Evolutionary conservation across 2,329 filamentous ascomycete genomes (phyloP).

Genomic region (Neonectria ditissima): DNA sequence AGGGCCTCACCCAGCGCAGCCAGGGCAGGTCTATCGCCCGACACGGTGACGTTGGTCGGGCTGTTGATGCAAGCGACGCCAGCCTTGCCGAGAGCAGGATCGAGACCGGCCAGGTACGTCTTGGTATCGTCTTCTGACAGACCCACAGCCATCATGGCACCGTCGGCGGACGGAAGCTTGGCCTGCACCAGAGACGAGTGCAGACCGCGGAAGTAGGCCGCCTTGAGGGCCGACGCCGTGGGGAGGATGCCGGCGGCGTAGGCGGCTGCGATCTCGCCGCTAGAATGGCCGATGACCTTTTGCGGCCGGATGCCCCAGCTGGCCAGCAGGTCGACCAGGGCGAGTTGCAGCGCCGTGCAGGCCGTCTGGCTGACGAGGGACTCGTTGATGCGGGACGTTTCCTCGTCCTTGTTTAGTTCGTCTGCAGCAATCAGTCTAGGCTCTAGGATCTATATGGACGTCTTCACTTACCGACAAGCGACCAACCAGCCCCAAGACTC

Average conservation of each 20-base stretch:
- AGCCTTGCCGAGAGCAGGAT: slow-evolving; percentile 21
- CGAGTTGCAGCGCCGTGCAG: slow-evolving; percentile 60
- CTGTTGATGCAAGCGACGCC: slow-evolving; percentile 61
- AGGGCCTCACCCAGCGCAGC: neutral
- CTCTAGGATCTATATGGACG: too few species aligned
- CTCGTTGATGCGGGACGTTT: slow-evolving; percentile 40
- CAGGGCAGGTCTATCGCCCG: slow-evolving; percentile 1
- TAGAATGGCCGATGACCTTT: slow-evolving; percentile 57
- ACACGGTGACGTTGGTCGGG: slow-evolving; percentile 43
- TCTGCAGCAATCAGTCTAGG: slow-evolving; percentile 4
- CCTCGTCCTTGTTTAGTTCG: neutral
- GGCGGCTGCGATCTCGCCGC: slow-evolving; percentile 61
- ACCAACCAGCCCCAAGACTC: too few species aligned
- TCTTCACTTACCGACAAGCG: too few species aligned
- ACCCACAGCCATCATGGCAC: slow-evolving; percentile 43
- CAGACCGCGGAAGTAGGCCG: slow-evolving; percentile 60
- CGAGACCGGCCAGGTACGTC: neutral
- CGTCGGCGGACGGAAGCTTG: slow-evolving; percentile 16
- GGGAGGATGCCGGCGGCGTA: slow-evolving; percentile 57
- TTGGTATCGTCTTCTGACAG: neutral
- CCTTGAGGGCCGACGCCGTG: slow-evolving; percentile 55
- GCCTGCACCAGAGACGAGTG: slow-evolving; percentile 52
- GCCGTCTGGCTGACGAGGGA: slow-evolving; percentile 54
- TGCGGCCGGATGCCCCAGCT: slow-evolving; percentile 53
- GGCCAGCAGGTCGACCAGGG: slow-evolving; percentile 56